Base-by-base conservation (phyloP, 306 rosid genomes). In the Lathyrus sativus region DNA sequence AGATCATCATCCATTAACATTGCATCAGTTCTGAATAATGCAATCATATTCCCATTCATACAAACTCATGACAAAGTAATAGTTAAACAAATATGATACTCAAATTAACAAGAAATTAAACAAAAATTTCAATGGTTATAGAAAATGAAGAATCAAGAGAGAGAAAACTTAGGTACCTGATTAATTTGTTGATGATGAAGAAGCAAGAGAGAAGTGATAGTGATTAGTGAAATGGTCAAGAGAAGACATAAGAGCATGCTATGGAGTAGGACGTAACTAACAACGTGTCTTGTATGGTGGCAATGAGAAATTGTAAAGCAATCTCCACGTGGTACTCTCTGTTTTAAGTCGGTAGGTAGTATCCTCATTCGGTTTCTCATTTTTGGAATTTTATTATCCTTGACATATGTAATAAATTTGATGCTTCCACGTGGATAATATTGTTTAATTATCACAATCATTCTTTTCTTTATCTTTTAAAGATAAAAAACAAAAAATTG, bases 311-410 rank as follows among this genome's bases (percentile, higher is more conserved):
- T 17, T 13, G 33, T 50, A 39, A 70, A 45, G 67, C 37, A 63
- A 70, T 33, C 35, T 7, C 59, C 81, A 77, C 81, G 81, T 77
- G 31, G 0, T 10, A 10, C 9, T 5, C 37, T 10, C 31, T 42
- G 61, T 28, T 22, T 4, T 24, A 6, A 3, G 4, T 55, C 19
- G 67, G 46, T 15, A 17, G 29, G n/a, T 31, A 19, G 19, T 31
- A n/a, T 18, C 3, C 3, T 18, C 9, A 9, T 14, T 18, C 13
- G 8, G 6, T 35, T 54, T 11, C 3, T 65, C 0, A 13, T 19
- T 60, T 60, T 38, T 61, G 7, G 31, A 24, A 15, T 24, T 3
- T 15, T 63, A 4, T 5, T 13, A 15, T 67, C 28, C 31, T 61
- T 69, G 11, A 18, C 12, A 18, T 46, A 46, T 58, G 37, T 37